Conservation (phyloP, 768 basidiomycete genomes). For the Termitomyces sp. region DNA sequence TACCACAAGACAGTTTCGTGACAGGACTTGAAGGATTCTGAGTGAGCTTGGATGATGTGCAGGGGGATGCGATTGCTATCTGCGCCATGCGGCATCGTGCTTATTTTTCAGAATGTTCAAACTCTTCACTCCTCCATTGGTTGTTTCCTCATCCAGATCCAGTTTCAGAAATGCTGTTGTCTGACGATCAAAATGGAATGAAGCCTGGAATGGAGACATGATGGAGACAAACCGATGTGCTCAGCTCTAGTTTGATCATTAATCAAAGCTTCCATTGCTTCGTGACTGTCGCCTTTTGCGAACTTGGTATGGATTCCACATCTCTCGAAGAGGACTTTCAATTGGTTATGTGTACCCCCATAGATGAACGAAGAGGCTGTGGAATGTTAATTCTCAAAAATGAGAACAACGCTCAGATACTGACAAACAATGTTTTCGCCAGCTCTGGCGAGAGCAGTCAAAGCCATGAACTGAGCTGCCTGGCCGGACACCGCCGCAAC, state of each 20-base stretch:
- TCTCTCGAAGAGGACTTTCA: slow-evolving; percentile 45
- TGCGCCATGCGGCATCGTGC: no score
- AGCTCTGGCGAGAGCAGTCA: slow-evolving; percentile 41
- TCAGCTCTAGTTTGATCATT: slow-evolving; percentile 61
- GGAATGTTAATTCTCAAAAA: background rate
- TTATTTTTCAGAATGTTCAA: no score
- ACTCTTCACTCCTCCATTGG: background rate
- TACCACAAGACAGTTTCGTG: no score
- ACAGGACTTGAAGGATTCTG: no score
- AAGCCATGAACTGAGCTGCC: slow-evolving; percentile 57
- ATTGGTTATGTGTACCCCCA: slow-evolving; percentile 48
- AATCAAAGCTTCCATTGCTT: slow-evolving; percentile 44
- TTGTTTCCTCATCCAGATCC: no score
- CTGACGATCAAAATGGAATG: no score
- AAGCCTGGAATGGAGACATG: no score
- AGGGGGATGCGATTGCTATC: no score
- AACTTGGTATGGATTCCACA: slow-evolving; percentile 51
- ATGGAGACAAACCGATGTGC: slow-evolving; percentile 53
- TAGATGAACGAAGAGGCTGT: slow-evolving; percentile 8
- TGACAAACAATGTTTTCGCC: slow-evolving; percentile 67
- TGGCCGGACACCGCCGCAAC: slow-evolving; percentile 57
- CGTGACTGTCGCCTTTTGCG: slow-evolving; percentile 42
- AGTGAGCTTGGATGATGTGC: no score
- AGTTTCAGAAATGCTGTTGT: no score
- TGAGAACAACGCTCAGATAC: slow-evolving; percentile 22